Conservation (phyloP, 2,329 filamentous ascomycete species). For the Truncatella angustata region DNA sequence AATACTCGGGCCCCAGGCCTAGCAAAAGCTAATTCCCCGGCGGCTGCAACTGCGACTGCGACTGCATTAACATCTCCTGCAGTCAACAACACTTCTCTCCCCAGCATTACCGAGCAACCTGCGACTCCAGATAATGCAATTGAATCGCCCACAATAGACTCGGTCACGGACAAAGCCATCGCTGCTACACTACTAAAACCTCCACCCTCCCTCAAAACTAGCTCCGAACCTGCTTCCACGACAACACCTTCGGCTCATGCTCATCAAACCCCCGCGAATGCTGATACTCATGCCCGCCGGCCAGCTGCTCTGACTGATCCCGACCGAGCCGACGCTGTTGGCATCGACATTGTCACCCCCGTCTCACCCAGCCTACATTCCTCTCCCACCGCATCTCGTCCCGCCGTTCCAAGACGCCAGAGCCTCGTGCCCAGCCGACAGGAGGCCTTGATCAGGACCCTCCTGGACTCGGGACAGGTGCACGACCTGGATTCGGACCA, state of each 20-base stretch:
- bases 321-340: slow-evolving; percentile 11
- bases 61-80: slow-evolving; percentile 8
- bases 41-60: background rate
- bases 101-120: slow-evolving; percentile 33
- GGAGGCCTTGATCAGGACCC: slow-evolving; percentile 47
- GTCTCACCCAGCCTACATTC: slow-evolving; percentile 14
- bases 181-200: background rate
- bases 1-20: slow-evolving; percentile 19
- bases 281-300: background rate
- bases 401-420: slow-evolving; percentile 36
- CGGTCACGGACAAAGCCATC: background rate
- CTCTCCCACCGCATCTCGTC: slow-evolving; percentile 23
- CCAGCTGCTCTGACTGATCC: background rate
- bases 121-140: slow-evolving; percentile 6
- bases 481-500: slow-evolving; percentile 36
- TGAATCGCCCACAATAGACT: background rate
- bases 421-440: slow-evolving; percentile 45
- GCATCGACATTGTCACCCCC: slow-evolving; percentile 14
- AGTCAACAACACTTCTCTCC: slow-evolving; percentile 22
- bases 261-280: no score
- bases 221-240: background rate
- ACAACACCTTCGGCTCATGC: background rate
- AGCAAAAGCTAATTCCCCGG: slow-evolving; percentile 12
- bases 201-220: background rate
- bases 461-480: slow-evolving; percentile 45